Conservation (phyloP, 208 protist genomes). For the Leishmania lainsoni region DNA sequence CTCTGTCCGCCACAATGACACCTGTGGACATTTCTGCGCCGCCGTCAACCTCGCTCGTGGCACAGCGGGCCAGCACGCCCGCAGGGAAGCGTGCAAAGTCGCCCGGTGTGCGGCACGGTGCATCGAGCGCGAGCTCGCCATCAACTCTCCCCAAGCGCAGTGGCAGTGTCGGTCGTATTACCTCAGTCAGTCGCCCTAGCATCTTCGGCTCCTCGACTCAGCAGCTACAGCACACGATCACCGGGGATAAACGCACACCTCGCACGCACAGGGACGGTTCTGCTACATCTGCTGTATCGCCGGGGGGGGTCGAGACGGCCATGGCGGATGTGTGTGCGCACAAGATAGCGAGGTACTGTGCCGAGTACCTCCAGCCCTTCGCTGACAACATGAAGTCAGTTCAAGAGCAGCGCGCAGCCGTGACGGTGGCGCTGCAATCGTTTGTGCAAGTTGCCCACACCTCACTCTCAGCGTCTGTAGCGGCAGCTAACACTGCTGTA, state of each 20-base stretch:
- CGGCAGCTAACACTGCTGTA: slow-evolving; percentile 2
- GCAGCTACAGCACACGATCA: slow-evolving; percentile 11
- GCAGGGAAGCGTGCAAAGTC: slow-evolving; percentile 14
- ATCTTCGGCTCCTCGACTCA: slow-evolving; percentile 21
- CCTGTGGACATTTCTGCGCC: not conserved
- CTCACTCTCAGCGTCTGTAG: slow-evolving; percentile 5
- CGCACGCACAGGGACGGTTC: not conserved
- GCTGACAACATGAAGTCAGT: slow-evolving; percentile 55
- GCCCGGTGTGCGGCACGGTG: slow-evolving; percentile 7
- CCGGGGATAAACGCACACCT: not conserved
- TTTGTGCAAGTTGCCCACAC: slow-evolving; percentile 35
- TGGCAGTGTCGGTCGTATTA: slow-evolving; percentile 39
- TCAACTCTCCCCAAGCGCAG: slow-evolving; percentile 29
- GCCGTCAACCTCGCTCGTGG: not conserved
- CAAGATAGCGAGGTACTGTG: slow-evolving; percentile 56
- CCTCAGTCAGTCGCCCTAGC: slow-evolving; percentile 35
- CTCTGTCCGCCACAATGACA: not conserved
- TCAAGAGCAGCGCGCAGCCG: slow-evolving; percentile 39
- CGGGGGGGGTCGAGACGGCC: not conserved
- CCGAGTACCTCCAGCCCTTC: slow-evolving; percentile 56
- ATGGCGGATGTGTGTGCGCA: slow-evolving; percentile 34
- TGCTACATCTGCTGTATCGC: not conserved
- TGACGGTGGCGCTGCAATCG: slow-evolving; percentile 36
- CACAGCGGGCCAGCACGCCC: slow-evolving; percentile 10
- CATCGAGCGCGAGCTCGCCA: slow-evolving; percentile 1